Evolutionary conservation across 73 alveolate genomes (phyloP), one percentile per base, ranked within the genome.

Genomic region (Tetrahymena elliotti): DNA sequence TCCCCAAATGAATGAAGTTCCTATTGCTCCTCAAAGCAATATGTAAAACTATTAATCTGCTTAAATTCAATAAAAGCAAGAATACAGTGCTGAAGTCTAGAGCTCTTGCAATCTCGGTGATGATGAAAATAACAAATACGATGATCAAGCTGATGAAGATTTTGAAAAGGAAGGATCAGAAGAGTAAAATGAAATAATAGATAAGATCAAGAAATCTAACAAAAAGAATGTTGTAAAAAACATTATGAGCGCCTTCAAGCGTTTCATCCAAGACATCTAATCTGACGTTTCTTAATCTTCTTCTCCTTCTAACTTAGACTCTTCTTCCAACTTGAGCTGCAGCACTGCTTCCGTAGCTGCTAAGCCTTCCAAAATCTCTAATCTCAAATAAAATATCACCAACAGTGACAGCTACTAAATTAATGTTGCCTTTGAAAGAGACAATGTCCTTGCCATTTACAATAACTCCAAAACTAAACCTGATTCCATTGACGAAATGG

Each of bases 241-340:
- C 88, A 68, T 68, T 68, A 68, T 68, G 88, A 68, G 88, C 36
- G 88, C 88, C n/a, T 68, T 68, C 88, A 68, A 68, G 88, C 88
- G 88, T 68, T 68, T 68, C 88, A 68, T 68, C 88, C 36, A 68
- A 68, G 88, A 68, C 38, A 68, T 68, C 88, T 31, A 68, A 68
- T 68, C 88, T 68, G 88, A 68, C 10, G n/a, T 31, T 68, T 68
- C 88, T 68, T 68, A 68, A 68, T 68, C 88, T 68, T 68, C 88
- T 27, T 68, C 88, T 68, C 88, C 88, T 68, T 68, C 88, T 47
- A 47, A 47, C 88, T 24, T 68, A 68, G 36, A 68, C 36, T 68
- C 88, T 24, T 68, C 88, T 31, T 27, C 88, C 36, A 27, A n/a
- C n/a, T 68, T 68, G 20, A 68, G 88, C 36, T 68, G 38, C 88